Evolutionary conservation across 257 asterid genomes (phyloP), one percentile per base, ranked within the genome.

Genomic region (Solanum habrochaites): DNA sequence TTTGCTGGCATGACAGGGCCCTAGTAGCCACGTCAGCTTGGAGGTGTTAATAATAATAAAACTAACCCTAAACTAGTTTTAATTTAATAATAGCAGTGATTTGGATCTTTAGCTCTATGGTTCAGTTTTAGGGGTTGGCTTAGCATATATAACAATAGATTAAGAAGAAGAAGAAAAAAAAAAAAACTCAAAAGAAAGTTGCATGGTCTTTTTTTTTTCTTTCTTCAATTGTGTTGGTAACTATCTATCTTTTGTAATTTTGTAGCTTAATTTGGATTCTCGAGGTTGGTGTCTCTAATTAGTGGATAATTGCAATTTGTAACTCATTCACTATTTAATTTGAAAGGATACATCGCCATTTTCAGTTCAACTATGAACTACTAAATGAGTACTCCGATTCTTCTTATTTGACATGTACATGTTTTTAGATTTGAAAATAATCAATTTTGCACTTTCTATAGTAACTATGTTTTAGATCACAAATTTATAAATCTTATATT

Each of bases 1-100:
- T 97, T 67, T 97, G 98, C 91, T 97, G 99, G 99, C 97, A 96
- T 56, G 97, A 93, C 39, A 89, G 98, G 94, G 96, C 95, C 5
- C 92, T 96, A 0, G 96, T 93, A n/a, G 95, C 98, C 93, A 94
- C 96, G 88, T 97, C 99, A 86, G 96, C 98, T 0, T 97, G 99
- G 99, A 91, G 96, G 93, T 93, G 64, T 88, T 96, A 29, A 47
- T 27, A 80, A 25, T 49, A 27, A 40, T 73, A 40, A 35, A 37
- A 29, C 67, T 85, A 52, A 47, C 52, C 84, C 52, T 49, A 45
- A 75, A 25, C 45, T 52, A 47, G 87, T 39, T 39, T 87, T 88
- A 45, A 67, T 52, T 52, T 56, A 64, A 67, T 69, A 70, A 70
- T 62, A 32, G 86, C 62, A 83, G 71, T 16, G 62, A 32, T 47